phyloP scores from a whole-genome alignment of 306 rosid species.

The Carpinus viminea region DNA sequence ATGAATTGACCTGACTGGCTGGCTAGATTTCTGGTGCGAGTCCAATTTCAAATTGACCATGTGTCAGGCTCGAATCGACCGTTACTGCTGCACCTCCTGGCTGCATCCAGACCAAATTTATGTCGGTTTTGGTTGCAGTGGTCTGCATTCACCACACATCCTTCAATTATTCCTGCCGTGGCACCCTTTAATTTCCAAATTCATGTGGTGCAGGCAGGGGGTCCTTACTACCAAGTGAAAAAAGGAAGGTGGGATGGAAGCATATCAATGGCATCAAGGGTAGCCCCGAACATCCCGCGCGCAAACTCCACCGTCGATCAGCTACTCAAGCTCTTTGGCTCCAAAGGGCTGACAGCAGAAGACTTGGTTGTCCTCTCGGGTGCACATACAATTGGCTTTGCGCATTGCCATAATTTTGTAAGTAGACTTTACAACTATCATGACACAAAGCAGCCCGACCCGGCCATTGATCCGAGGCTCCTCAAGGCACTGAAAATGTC shows the following conservation, averaged over 20 bases:
- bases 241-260: constrained; percentile 96
- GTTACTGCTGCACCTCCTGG: background rate
- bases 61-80: background rate
- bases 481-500: constrained; percentile 61
- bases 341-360: constrained; percentile 63
- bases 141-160: background rate
- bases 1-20: background rate
- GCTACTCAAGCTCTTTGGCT: constrained; percentile 69
- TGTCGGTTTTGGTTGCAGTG: background rate
- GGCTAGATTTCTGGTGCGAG: background rate
- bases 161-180: background rate
- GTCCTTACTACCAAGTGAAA: constrained; percentile 83
- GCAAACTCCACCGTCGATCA: constrained; percentile 76
- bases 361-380: constrained; percentile 89
- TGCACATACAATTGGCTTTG: constrained; percentile 85
- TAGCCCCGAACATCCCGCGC: constrained; percentile 67
- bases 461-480: constrained; percentile 58
- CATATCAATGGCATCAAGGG: constrained; percentile 77
- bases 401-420: constrained; percentile 72
- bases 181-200: background rate
- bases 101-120: background rate
- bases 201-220: constrained; percentile 60
- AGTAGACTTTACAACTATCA: constrained; percentile 58
- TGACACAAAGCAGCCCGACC: constrained; percentile 68
- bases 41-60: background rate